These are phyloP conservation scores for Cryphonectria radicalis DNA, from an alignment of 2,329 filamentous ascomycete species.

Conservation along the genomic window DNA sequence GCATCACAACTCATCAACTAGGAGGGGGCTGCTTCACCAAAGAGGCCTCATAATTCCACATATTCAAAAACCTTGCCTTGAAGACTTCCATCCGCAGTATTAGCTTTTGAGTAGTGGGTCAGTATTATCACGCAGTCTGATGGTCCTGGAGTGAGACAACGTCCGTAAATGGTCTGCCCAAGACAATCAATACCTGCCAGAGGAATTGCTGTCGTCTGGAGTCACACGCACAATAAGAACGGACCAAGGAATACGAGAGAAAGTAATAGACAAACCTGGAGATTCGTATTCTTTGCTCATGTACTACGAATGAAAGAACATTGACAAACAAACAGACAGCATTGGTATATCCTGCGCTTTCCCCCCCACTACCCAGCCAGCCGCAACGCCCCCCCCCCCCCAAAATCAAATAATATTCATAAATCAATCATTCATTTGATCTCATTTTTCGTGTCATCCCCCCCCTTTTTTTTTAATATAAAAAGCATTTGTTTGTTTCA, in stretches of 20 bases:
- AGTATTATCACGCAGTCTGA: background rate
- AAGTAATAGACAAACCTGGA: background rate
- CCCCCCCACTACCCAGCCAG: background rate
- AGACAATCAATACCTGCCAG: no score
- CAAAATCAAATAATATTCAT: background rate
- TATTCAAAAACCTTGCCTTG: background rate
- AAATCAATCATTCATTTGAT: background rate
- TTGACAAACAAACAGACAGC: background rate
- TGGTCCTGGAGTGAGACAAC: background rate
- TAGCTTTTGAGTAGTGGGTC: background rate
- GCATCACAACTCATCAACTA: slow-evolving; percentile 24
- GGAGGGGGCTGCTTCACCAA: background rate
- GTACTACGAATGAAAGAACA: background rate
- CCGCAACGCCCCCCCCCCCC: background rate
- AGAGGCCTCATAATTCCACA: slow-evolving; percentile 13
- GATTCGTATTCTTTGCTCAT: background rate
- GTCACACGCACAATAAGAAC: background rate
- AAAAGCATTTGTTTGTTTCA: background rate
- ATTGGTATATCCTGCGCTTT: background rate
- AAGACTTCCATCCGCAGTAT: background rate
- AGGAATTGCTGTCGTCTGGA: background rate
- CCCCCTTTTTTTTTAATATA: background rate
- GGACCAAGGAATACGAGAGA: background rate
- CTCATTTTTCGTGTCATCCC: background rate
- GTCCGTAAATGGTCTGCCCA: background rate